Conservation (phyloP, 495 filamentous ascomycete species). For the Podospora conica region DNA sequence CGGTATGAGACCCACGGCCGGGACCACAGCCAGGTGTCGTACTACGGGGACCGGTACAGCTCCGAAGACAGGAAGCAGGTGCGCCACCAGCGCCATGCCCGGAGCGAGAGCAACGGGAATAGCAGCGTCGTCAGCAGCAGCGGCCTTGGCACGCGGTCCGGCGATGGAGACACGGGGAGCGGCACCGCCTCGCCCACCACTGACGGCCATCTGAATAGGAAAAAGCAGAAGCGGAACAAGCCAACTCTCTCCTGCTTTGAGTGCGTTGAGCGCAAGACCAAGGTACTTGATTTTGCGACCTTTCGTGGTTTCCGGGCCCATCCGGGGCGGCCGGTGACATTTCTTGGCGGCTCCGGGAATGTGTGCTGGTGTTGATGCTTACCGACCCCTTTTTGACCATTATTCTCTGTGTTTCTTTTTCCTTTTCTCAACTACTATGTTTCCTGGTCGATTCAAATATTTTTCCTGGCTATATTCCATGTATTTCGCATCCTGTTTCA, state of each 20-base stretch:
- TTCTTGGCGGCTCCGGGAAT: neutral
- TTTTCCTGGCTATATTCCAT: neutral
- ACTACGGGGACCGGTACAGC: conserved; percentile 4
- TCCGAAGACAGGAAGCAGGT: neutral
- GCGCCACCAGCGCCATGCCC: conserved; percentile 3
- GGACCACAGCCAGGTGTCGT: neutral
- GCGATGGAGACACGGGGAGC: conserved; percentile 17
- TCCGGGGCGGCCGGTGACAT: neutral
- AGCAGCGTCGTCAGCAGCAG: conserved; percentile 8
- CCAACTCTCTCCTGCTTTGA: conserved; percentile 66
- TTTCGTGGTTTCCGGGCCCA: neutral
- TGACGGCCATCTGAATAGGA: conserved; percentile 36
- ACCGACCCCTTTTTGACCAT: neutral
- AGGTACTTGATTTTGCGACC: conserved; percentile 32
- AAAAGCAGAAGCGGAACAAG: conserved; percentile 71
- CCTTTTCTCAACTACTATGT: neutral
- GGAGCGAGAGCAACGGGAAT: conserved; percentile 4
- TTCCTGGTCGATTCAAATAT: neutral
- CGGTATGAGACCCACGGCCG: neutral
- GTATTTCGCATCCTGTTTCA: neutral
- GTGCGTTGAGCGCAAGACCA: conserved; percentile 66
- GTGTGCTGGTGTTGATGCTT: neutral
- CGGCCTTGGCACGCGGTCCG: conserved; percentile 14
- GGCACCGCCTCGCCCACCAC: conserved; percentile 28
- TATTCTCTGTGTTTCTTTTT: neutral